Conservation (phyloP, 2,329 filamentous ascomycete genomes). For the Bimuria novae-zelandiae region DNA sequence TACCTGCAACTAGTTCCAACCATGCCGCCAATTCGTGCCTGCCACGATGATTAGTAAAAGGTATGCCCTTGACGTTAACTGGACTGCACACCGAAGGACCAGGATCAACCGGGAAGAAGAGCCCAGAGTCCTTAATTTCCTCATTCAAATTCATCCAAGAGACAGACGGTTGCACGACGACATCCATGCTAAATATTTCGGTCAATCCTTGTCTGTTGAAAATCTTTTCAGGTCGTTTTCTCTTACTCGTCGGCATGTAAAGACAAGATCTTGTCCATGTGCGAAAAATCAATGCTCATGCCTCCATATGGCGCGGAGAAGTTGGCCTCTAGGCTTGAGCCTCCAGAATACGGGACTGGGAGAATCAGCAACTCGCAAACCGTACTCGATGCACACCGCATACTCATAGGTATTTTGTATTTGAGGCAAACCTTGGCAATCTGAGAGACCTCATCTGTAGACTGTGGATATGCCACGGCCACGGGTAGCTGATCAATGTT, state of each 20-base stretch:
- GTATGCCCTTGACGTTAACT: background rate
- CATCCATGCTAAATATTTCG: conserved; percentile 66
- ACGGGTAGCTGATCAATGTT: conserved; percentile 68
- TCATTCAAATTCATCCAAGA: conserved; percentile 92
- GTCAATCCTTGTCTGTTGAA: conserved; percentile 21
- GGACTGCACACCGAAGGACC: conserved; percentile 60
- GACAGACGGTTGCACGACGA: conserved; percentile 88
- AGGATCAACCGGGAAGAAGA: conserved; percentile 92
- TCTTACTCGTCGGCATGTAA: conserved; percentile 75
- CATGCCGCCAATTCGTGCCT: conserved; percentile 81
- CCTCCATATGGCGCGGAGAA: conserved; percentile 87
- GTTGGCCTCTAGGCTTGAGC: conserved; percentile 85
- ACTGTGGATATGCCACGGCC: conserved; percentile 67
- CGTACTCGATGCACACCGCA: conserved; percentile 13
- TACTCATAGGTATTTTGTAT: conserved; percentile 75
- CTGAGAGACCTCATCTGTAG: conserved; percentile 66
- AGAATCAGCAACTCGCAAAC: background rate
- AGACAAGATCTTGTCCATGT: conserved; percentile 81
- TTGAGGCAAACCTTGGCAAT: conserved; percentile 75
- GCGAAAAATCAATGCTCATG: conserved; percentile 85
- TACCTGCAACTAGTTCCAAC: conserved; percentile 70
- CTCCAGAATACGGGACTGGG: conserved; percentile 78
- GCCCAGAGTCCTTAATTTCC: conserved; percentile 70
- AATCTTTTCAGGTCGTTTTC: background rate
- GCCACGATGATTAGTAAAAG: conserved; percentile 23